Conservation (phyloP, 2,329 filamentous ascomycete species). For the Stagonosporopsis vannaccii region DNA sequence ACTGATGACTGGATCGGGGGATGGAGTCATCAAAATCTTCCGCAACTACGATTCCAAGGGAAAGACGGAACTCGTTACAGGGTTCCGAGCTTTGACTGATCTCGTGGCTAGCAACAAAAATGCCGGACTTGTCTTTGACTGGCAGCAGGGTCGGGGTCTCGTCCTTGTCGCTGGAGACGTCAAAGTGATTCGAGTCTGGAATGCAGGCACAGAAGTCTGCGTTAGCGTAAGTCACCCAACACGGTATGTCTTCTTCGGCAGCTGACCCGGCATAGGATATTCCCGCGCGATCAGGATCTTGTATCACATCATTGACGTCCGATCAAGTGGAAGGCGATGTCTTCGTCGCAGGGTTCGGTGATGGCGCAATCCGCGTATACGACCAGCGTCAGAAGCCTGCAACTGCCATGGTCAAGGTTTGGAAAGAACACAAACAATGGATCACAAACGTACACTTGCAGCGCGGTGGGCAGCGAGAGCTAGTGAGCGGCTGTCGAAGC, state of each 20-base stretch:
- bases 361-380: constrained; percentile 92
- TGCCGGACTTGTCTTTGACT: constrained; percentile 95
- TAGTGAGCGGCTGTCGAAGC: constrained; percentile 88
- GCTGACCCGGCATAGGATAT: constrained; percentile 69
- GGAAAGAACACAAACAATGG: constrained; percentile 97
- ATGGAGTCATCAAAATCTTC: constrained; percentile 93
- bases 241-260: neutral
- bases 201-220: constrained; percentile 91
- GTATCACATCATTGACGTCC: constrained; percentile 93
- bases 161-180: constrained; percentile 96
- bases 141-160: constrained; percentile 96
- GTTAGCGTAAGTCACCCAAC: constrained; percentile 64
- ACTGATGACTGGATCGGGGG: constrained; percentile 92
- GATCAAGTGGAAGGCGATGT: constrained; percentile 98
- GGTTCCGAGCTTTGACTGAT: constrained; percentile 91
- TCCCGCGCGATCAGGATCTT: constrained; percentile 90
- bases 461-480: constrained; percentile 88
- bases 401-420: constrained; percentile 93
- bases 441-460: constrained; percentile 97
- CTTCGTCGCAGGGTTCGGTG: constrained; percentile 95
- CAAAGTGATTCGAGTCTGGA: constrained; percentile 95
- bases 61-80: constrained; percentile 82
- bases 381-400: constrained; percentile 85
- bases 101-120: constrained; percentile 94
- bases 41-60: constrained; percentile 83